Base-by-base conservation (phyloP, 176 grass and related monocot species). In the Microstegium vimineum region DNA sequence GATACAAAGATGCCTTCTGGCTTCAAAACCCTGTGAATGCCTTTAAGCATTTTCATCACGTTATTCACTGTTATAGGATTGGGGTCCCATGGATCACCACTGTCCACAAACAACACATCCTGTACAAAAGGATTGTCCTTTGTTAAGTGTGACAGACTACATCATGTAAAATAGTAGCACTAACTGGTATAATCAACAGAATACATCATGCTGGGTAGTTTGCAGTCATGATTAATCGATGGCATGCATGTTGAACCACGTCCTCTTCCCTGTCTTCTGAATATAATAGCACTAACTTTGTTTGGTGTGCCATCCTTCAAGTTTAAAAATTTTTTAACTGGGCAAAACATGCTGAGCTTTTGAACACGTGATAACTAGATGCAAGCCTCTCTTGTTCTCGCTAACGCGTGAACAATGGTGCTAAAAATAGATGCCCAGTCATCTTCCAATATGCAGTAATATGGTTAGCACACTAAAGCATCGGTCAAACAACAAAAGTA, bases 1-100 rank as follows among this genome's bases (percentile, higher is more conserved):
- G 96, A 93, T 84, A 95, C 77, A 84, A 95, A 99, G 49, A 77
- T 42, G 45, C 89, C 93, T 66, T 85, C 87, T 68, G 88, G 87
- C 80, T 95, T 99, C 85, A 99, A 81, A 61, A 93, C 96, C 72
- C 70, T 91, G 74, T 99, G 91, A 77, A 95, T 87, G 6, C 77
- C 73, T 87, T 92, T 85, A 84, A 99, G 96, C 93, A 95, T 91
- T 86, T 95, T 95, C 85, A 84, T 95, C 81, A 93, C 91, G 54
- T 92, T 99, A 64, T 87, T 43, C 62, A 93, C 88, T 74, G 87
- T 95, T 60, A 28, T 54, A 52, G 84, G 71, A 76, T 85, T 89
- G 35, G 95, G 95, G 30, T 93, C 89, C 95, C 92, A 98, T n/a
- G 92, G 95, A 90, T 98, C 92, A 10, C 92, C 95, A 86, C 89